Evolutionary conservation across 2,329 filamentous ascomycete genomes (phyloP), one percentile per base, ranked within the genome.

Genomic region (Blumeria hordei): DNA sequence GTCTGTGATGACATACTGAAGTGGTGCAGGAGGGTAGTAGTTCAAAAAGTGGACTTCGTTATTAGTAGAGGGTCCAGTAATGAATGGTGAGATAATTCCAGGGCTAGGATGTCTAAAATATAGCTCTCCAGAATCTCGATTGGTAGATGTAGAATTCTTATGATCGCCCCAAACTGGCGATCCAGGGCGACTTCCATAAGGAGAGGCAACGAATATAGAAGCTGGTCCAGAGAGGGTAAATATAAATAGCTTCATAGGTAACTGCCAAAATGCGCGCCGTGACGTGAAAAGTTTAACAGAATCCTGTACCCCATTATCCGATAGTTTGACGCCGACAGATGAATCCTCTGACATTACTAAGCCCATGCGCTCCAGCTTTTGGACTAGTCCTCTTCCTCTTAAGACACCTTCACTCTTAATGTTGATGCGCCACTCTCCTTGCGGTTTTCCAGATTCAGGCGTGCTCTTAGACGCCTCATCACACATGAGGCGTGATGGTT

Each of bases 291-390:
- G 88, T 53, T 77, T 71, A 33, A 73, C 73, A 85, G 85, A 94
- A 54, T 76, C 79, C 44, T 80, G 75, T 9, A 76, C 72, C 37
- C 74, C 72, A 50, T 78, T 76, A 53, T 81, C 76, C 45, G 80
- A 74, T 12, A 77, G 66, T 39, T 77, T 75, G 0, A 75, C 71
- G 4, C 86, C 86, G 2, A 92, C 84, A 0, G 77, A 75, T 0
- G 85, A 86, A 62, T 93, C 82, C 55, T 85, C 75, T 28, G 76
- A 83, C 0, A 81, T 74, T 53, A 95, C 80, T 54, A 96, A 68
- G 0, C 88, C 88, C 88, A 95, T 95, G 55, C 88, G 78, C 70
- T 95, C 90, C 47, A 95, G 76, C 71, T 95, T 94, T 28, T 85
- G 85, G 45, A 95, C 76, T 59, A 94, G 70, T 60, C 92, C 87